Evolutionary conservation across 2,329 filamentous ascomycete genomes (phyloP).

Genomic region (Colletotrichum sp.): DNA sequence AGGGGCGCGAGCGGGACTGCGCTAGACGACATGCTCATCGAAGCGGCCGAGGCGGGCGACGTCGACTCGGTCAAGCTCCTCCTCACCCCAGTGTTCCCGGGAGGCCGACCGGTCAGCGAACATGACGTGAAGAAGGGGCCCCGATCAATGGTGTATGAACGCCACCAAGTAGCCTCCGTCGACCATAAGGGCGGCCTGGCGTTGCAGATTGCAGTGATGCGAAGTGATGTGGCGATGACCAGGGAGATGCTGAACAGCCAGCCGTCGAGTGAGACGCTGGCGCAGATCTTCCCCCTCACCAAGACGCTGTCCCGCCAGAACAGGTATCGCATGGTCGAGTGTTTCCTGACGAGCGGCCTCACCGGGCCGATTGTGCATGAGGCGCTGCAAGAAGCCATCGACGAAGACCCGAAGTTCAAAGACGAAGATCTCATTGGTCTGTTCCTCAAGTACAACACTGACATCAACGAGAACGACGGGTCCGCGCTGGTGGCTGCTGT

Average conservation of each 20-base stretch:
- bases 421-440: conserved; percentile 59
- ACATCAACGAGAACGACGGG: conserved; percentile 59
- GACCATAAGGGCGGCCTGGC: conserved; percentile 58
- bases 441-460: conserved; percentile 55
- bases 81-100: conserved; percentile 52
- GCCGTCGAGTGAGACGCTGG: conserved; percentile 52
- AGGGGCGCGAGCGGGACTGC: conserved; percentile 54
- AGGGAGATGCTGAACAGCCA: conserved; percentile 50
- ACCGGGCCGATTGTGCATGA: conserved; percentile 50
- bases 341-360: conserved; percentile 55
- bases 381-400: conserved; percentile 58
- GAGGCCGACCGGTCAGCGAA: conserved; percentile 26
- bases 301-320: conserved; percentile 44
- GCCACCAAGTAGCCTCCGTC: conserved; percentile 56
- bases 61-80: conserved; percentile 52
- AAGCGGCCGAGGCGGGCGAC: conserved; percentile 54
- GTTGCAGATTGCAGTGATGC: conserved; percentile 52
- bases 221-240: conserved; percentile 48
- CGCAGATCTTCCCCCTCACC: conserved; percentile 53
- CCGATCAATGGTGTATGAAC: conserved; percentile 38
- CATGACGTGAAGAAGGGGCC: conserved; percentile 19
- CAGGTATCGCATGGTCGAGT: conserved; percentile 53
- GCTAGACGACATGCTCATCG: conserved; percentile 55
- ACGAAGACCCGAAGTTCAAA: conserved; percentile 48
- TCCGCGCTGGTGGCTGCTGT: conserved; percentile 55